Conservation (phyloP, 1,139 yeast genomes). For the Keqinozyma sinolaborantium region DNA sequence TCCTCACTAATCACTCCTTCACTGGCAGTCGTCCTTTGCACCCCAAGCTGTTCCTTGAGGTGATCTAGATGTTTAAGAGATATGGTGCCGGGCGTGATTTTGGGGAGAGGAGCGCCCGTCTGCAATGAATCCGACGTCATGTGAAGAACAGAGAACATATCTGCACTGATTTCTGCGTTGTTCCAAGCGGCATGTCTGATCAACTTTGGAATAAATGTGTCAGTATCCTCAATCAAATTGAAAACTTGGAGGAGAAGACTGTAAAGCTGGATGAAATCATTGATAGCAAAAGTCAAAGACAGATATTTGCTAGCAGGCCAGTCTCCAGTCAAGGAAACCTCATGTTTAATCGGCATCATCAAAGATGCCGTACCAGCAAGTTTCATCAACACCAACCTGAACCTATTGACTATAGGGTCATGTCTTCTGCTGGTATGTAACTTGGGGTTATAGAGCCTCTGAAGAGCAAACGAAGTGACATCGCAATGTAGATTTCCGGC, state of each 20-base stretch:
- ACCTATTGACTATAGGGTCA: slow-evolving; percentile 20
- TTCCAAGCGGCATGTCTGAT: slow-evolving; percentile 30
- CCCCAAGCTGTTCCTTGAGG: slow-evolving; percentile 29
- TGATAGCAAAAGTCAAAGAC: slow-evolving; percentile 20
- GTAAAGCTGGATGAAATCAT: slow-evolving; percentile 28
- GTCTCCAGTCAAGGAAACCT: slow-evolving; percentile 27
- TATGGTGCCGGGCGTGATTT: slow-evolving; percentile 29
- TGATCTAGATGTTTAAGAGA: slow-evolving; percentile 29
- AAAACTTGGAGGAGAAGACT: slow-evolving; percentile 21
- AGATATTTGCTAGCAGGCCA: slow-evolving; percentile 32
- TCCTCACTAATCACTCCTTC: slow-evolving; percentile 21
- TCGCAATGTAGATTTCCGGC: slow-evolving; percentile 29
- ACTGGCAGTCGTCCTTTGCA: slow-evolving; percentile 18
- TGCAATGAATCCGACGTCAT: slow-evolving; percentile 31
- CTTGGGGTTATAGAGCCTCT: slow-evolving; percentile 17
- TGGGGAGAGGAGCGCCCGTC: slow-evolving; percentile 26
- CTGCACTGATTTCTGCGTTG: slow-evolving; percentile 26
- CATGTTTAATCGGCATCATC: slow-evolving; percentile 27
- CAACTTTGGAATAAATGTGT: slow-evolving; percentile 24
- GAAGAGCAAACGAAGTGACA: slow-evolving; percentile 25
- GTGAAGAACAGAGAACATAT: slow-evolving; percentile 27
- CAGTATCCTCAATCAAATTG: slow-evolving; percentile 25
- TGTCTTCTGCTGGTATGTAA: slow-evolving; percentile 19
- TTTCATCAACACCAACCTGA: slow-evolving; percentile 19
- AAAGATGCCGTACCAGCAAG: slow-evolving; percentile 20